phyloP scores from a whole-genome alignment of 225 moss, liverwort and hornwort species.

The Neckera pumila region DNA sequence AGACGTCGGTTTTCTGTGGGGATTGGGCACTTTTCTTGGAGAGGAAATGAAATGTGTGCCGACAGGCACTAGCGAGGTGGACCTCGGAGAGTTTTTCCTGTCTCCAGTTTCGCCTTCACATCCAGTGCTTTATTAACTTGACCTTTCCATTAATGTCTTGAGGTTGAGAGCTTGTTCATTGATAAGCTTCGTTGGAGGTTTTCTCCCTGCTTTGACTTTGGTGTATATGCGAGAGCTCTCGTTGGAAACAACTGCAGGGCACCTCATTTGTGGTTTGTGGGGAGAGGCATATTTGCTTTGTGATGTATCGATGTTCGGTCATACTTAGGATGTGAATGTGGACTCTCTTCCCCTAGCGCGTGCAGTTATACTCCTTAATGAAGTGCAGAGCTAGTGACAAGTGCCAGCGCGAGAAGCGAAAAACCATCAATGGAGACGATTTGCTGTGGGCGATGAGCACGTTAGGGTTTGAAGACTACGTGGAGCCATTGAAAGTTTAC shows the following conservation, averaged over 20 bases:
- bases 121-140: not conserved
- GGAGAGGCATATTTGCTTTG: not conserved
- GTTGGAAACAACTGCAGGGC: too few relatives aligned
- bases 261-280: not conserved
- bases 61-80: not conserved
- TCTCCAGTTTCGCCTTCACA: not conserved
- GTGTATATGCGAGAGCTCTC: not conserved
- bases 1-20: not conserved
- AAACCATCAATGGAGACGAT: slow-evolving; percentile 93
- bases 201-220: not conserved
- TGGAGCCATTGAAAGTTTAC: slow-evolving; percentile 85
- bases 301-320: not conserved
- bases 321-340: not conserved
- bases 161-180: too few relatives aligned
- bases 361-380: slow-evolving; percentile 20
- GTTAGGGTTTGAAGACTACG: slow-evolving; percentile 92
- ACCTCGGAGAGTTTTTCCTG: not conserved
- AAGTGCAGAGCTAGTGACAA: slow-evolving; percentile 80
- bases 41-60: not conserved
- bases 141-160: not conserved
- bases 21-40: too few relatives aligned
- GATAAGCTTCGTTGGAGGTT: not conserved
- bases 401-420: slow-evolving; percentile 86
- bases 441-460: slow-evolving; percentile 98
- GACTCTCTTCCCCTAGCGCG: not conserved